Evolutionary conservation across 208 protist species (phyloP), one percentile per base, ranked within the genome.

Genomic region (Tritrichomonas foetus): DNA sequence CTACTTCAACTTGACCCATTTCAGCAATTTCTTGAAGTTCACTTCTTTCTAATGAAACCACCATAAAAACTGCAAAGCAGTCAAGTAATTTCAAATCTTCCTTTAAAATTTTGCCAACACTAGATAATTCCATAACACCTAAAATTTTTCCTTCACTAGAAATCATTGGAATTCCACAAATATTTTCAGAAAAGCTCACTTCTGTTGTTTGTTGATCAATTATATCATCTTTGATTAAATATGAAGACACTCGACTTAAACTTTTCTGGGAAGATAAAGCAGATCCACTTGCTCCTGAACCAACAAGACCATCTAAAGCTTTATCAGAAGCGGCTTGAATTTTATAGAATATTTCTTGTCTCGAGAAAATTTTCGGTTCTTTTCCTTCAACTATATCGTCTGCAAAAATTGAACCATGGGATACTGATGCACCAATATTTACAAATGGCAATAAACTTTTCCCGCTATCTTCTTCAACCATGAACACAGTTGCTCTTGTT

Each of bases 41-140:
- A 16, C 27, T 41, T 57, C 47, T 53, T 50, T 89, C 78, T 1
- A 89, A 16, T n/a, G 78, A 89, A 39, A 89, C 47, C 5, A 47
- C 41, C 8, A 47, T 47, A 47, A 89, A 89, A 39, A 89, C 78
- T 39, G 78, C 78, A 36, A 57, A 89, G 27, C 78, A 89, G 39
- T 89, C 78, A 57, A 89, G 44, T 5, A 89, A n/a, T 57, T 89
- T 89, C 20, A 47, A 20, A 57, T 89, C 78, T 89, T 89, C 78
- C 20, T n/a, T 53, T 0, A 89, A 39, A 3, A 89, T 57, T 36
- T 89, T 89, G 2, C 14, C 33, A 50, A 3, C n/a, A 39, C 41
- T 39, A 36, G 27, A 61, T 5, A 89, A n/a, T 20, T 89, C 78
- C 41, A 89, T 57, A 27, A 89, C 78, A 22, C 78, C 78, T 3